phyloP scores from a whole-genome alignment of 345 rosid species.

The Eucalyptus fibrosa region DNA sequence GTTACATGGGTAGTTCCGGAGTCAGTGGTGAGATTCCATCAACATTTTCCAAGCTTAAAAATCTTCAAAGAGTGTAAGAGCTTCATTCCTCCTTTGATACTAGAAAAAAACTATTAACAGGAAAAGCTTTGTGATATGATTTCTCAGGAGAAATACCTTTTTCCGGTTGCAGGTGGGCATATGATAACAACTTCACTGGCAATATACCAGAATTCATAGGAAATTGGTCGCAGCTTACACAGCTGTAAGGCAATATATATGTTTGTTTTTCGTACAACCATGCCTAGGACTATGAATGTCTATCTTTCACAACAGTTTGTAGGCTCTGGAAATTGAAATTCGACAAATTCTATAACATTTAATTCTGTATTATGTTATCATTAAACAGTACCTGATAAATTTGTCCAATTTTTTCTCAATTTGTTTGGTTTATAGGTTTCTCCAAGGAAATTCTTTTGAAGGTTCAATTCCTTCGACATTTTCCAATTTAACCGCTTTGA shows the following conservation, averaged over 20 bases:
- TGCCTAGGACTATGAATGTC: not conserved
- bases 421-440: not conserved
- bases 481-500: slow-evolving; percentile 12
- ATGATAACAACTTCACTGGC: not conserved
- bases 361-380: not conserved
- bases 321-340: not conserved
- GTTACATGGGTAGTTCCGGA: not conserved
- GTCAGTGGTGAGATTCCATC: not conserved
- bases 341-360: not conserved
- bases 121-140: not conserved
- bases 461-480: slow-evolving; percentile 35
- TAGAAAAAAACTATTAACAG: not conserved
- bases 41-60: not conserved
- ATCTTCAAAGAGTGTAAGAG: not conserved
- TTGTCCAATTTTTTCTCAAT: not conserved
- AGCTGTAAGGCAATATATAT: not conserved
- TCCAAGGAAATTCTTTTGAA: slow-evolving; percentile 26
- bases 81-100: not conserved
- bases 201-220: not conserved
- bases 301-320: not conserved
- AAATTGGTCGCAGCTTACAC: not conserved
- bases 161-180: not conserved
- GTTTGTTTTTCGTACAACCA: not conserved
- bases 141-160: not conserved
- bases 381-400: not conserved